Percentiles rank a stretch among this genome's conserved stretches.
These are phyloP conservation scores for Tephrocybe sp. DNA, from an alignment of 768 basidiomycete genomes.

Conservation along the genomic window DNA sequence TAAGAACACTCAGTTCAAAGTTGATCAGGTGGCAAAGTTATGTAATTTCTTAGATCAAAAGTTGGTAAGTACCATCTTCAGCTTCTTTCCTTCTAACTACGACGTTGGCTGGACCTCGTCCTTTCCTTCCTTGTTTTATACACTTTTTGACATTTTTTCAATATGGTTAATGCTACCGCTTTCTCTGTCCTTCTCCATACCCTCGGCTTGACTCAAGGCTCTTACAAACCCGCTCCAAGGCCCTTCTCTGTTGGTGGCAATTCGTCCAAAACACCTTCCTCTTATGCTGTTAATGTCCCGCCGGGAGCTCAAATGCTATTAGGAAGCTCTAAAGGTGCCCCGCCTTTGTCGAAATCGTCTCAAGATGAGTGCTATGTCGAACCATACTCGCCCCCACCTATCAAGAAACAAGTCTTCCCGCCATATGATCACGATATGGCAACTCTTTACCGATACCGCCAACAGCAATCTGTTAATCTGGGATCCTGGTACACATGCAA, in stretches of 20 bases:
- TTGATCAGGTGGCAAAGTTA: too few species aligned
- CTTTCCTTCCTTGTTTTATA: constrained; percentile 5
- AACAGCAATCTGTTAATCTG: constrained; percentile 64
- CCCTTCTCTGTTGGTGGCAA: constrained; percentile 8
- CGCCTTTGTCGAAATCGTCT: constrained; percentile 2
- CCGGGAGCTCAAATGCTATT: constrained; percentile 4
- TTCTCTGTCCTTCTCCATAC: constrained; percentile 31
- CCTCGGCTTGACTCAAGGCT: constrained; percentile 29
- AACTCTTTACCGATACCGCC: constrained; percentile 57
- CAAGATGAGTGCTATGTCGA: constrained; percentile 25
- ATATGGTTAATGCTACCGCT: constrained; percentile 23
- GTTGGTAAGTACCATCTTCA: too few species aligned
- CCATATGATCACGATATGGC: constrained; percentile 51
- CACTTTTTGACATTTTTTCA: constrained; percentile 2
- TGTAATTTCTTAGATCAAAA: too few species aligned
- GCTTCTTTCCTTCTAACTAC: constrained; percentile 1
- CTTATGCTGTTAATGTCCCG: not conserved
- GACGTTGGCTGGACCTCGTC: constrained; percentile 22
- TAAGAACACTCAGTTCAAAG: too few species aligned
- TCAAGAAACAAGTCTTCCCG: constrained; percentile 37
- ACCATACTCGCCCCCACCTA: constrained; percentile 28
- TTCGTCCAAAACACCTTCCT: not conserved
- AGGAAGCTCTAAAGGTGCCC: not conserved
- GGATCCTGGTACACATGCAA: constrained; percentile 56
- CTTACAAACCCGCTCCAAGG: constrained; percentile 26